Conservation (phyloP, 2,329 filamentous ascomycete genomes). For the Teratosphaeria viscida region DNA sequence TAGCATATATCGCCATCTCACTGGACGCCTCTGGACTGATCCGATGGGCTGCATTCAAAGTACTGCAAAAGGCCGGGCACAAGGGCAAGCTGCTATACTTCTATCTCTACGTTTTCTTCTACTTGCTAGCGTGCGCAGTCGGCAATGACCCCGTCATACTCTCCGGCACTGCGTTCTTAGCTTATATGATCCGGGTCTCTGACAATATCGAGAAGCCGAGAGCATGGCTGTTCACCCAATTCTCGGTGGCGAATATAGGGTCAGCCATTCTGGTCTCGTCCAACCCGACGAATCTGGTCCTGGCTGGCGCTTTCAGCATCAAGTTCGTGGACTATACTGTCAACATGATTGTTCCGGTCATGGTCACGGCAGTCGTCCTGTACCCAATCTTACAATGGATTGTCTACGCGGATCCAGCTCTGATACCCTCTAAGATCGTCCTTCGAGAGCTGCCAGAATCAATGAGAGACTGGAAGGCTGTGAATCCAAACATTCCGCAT, state of each 20-base stretch:
- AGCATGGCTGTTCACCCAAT: constrained; percentile 65
- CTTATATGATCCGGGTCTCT: constrained; percentile 67
- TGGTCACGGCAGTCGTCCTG: constrained; percentile 55
- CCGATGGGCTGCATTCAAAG: constrained; percentile 58
- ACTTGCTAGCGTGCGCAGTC: constrained; percentile 54
- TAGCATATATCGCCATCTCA: constrained; percentile 65
- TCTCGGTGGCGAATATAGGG: constrained; percentile 61
- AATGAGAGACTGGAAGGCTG: constrained; percentile 44
- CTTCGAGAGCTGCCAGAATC: constrained; percentile 58
- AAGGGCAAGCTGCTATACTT: constrained; percentile 60
- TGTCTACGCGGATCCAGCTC: constrained; percentile 51
- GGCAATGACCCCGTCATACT: constrained; percentile 68
- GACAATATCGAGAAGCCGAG: constrained; percentile 60
- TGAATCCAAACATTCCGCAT: constrained; percentile 64
- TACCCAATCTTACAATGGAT: constrained; percentile 62
- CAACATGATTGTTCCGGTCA: constrained; percentile 66
- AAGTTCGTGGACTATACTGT: constrained; percentile 64
- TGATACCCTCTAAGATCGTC: constrained; percentile 56
- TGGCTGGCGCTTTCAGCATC: constrained; percentile 62
- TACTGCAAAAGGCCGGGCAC: constrained; percentile 56
- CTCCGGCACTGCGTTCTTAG: constrained; percentile 62
- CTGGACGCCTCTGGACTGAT: constrained; percentile 68
- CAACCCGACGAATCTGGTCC: constrained; percentile 65
- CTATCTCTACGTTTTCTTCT: constrained; percentile 65
- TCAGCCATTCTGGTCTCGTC: constrained; percentile 69